Evolutionary conservation across 768 basidiomycete genomes (phyloP).

Genomic region (Pleurotus citrinopileatus): DNA sequence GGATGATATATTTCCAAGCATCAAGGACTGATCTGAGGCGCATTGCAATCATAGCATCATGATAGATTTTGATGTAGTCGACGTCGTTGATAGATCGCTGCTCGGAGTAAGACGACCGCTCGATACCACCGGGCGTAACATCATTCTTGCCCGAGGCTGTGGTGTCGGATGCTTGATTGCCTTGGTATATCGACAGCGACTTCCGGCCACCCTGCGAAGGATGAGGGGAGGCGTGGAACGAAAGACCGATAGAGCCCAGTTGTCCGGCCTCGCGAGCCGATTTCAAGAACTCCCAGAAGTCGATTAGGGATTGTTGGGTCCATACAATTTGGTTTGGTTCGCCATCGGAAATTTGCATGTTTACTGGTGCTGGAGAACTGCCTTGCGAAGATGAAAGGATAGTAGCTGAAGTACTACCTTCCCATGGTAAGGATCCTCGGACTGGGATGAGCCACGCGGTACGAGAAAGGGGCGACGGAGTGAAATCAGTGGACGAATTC

Average conservation of each 20-base stretch:
- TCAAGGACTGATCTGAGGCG: constrained; percentile 48
- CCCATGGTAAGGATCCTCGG: constrained; percentile 51
- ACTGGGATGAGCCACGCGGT: constrained; percentile 58
- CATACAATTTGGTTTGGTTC: constrained; percentile 35
- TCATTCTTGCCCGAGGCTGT: background rate
- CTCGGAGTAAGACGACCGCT: background rate
- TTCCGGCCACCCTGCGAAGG: constrained; percentile 9
- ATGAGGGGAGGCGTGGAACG: constrained; percentile 38
- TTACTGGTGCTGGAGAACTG: constrained; percentile 8
- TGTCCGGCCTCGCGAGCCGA: constrained; percentile 31
- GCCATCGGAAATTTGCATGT: background rate
- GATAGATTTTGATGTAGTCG: constrained; percentile 61
- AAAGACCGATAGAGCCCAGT: constrained; percentile 47
- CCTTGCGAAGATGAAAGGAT: constrained; percentile 28
- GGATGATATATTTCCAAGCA: constrained; percentile 39
- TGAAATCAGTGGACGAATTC: constrained; percentile 25
- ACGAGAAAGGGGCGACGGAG: constrained; percentile 32
- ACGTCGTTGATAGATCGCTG: constrained; percentile 20
- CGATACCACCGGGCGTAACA: background rate
- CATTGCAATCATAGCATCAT: constrained; percentile 47
- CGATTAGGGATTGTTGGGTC: constrained; percentile 38
- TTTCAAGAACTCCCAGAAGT: constrained; percentile 52
- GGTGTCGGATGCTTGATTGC: background rate
- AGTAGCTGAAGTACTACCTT: constrained; percentile 37
- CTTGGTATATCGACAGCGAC: background rate